A percentile compares a stretch with the other conserved stretches of the same genome.
Evolutionary conservation across 1,284 basidiomycete species (phyloP).

Genomic region (Tylopilus orsonianus): DNA sequence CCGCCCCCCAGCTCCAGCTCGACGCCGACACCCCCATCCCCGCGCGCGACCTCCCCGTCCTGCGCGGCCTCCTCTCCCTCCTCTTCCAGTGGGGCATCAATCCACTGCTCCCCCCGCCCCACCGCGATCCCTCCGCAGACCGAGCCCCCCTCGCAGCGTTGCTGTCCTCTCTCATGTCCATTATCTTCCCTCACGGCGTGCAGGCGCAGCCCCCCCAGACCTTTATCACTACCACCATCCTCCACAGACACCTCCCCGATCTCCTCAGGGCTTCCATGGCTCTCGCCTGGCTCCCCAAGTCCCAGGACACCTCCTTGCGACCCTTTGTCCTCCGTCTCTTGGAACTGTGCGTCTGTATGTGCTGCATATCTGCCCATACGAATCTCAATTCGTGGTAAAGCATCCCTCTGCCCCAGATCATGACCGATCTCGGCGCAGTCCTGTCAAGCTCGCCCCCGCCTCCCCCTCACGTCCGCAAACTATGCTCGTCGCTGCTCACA

Average conservation of each 20-base stretch:
- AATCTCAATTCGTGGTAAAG: conserved; percentile 37
- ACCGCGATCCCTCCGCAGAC: conserved; percentile 34
- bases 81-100: conserved; percentile 70
- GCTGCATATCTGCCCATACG: conserved; percentile 9
- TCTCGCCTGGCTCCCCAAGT: conserved; percentile 70
- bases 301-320: conserved; percentile 42
- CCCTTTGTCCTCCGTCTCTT: conserved; percentile 56
- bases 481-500: conserved; percentile 61
- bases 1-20: no score
- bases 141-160: conserved; percentile 42
- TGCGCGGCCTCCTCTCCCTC: conserved; percentile 65
- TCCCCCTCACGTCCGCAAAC: conserved; percentile 50
- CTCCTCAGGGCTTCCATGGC: conserved; percentile 57
- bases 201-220: conserved; percentile 50
- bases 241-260: conserved; percentile 58
- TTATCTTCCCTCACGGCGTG: conserved; percentile 54
- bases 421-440: conserved; percentile 59
- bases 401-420: conserved; percentile 61
- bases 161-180: conserved; percentile 43
- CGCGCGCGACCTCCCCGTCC: no score
- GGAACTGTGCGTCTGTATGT: conserved; percentile 48
- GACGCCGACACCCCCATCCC: no score
- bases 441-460: conserved; percentile 47
- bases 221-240: conserved; percentile 56
- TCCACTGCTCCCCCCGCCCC: conserved; percentile 47